Base-by-base conservation (phyloP, 1,284 basidiomycete species). In the Vanrija sp. region DNA sequence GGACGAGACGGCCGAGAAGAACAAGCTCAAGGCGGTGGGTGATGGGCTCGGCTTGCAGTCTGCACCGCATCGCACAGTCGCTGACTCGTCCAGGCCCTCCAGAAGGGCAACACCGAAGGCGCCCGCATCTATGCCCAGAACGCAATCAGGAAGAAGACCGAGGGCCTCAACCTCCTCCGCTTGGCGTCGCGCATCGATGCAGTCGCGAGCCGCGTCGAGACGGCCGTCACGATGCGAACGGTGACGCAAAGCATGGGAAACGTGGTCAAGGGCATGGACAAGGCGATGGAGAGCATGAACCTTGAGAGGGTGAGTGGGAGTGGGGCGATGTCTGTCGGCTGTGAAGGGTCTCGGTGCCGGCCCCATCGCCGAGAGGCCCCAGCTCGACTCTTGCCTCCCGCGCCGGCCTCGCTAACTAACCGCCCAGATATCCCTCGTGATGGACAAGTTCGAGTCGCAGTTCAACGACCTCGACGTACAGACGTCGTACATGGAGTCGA, bases 201-300 rank as follows among this genome's bases (percentile, higher is more conserved):
- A 6, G 96, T 98, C 5, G 89, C 93, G 1, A 94, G 89, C 66
- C 79, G 96, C 22, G 95, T 99, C 0, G 95, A 99, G 78, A 98
- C 96, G n/a, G 96, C 96, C 0, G 94, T 98, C 39, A 97, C 95
- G 50, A 98, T 99, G 92, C 84, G 92, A 47, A 75, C 77, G 51
- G 79, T 80, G 36, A 95, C 95, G 20, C 91, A 91, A 12, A 93
- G 86, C 73, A 97, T 98, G 95, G 87, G 91, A 9, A 86, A 85
- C 23, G 96, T 98, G 6, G 96, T 99, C 49, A 87, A 86, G 71
- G 94, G 94, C 19, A 98, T 99, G 94, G 96, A 98, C 75, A 90
- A 88, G 71, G 96, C 96, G 5, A 98, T 98, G 96, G 89, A 97
- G 71, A 89, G 83, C 76, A 98, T 99, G 96, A 98, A 99, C 78